Evolutionary conservation across 305 asterid species (phyloP), one percentile per base, ranked within the genome.

Genomic region (Plantago coronopus): DNA sequence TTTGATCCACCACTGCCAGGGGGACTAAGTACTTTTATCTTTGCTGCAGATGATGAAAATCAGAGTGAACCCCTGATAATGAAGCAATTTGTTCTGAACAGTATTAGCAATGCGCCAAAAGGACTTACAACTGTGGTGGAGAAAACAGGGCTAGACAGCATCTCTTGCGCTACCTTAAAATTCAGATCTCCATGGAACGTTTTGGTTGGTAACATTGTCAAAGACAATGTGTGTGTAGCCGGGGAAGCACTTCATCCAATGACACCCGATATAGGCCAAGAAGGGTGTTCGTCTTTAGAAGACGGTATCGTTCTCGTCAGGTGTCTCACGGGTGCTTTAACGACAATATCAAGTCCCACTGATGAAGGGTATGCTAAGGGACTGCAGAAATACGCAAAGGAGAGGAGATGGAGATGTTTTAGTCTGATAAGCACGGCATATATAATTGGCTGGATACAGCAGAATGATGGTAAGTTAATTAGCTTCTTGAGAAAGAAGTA

Each of bases 181-280:
- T 61, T 62, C 1, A 72, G 93, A 54, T 3, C 45, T 23, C 93
- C 83, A 9, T 76, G 80, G 84, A 68, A 64, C 58, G 50, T 78
- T 69, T 69, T 76, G 61, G 49, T 51, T 2, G 79, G 84, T 27
- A 64, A 79, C 25, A 77, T 81, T 12, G 69, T 50, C 1, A 78
- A 66, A 56, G 64, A 62, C 51, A 74, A 72, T 15, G 81, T 73
- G 17, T 75, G 83, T 54, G 76, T 84, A 13, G 79, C 61, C 2
- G 93, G 93, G 4, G 93, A 81, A 31, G 93, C 93, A 4, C 67
- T 84, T 31, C 91, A 84, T 63, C 86, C 91, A 2, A 79, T 81
- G 88, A 79, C 91, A 22, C 91, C 88, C 11, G 87, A 84, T 49
- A 9, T 79, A 51, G 86, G 88, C 3, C 88, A 84, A 68, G 91